A percentile compares a stretch with the other conserved stretches of the same genome.
Conservation (phyloP, 2,329 filamentous ascomycete genomes). For the Gaeumannomyces sp. region DNA sequence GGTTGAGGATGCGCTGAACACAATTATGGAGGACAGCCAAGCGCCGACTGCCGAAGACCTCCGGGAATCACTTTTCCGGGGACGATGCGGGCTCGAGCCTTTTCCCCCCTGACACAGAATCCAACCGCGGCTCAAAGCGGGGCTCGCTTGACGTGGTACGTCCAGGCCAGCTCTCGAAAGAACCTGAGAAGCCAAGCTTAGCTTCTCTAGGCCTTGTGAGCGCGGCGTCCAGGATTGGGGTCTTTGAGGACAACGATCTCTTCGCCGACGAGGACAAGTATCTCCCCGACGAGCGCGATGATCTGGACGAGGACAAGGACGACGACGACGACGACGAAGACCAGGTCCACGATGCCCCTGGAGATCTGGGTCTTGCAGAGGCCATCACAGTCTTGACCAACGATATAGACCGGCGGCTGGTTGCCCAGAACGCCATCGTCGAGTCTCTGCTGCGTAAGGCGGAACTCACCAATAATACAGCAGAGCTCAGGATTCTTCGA, state of each 20-base stretch:
- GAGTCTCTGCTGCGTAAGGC: constrained; percentile 90
- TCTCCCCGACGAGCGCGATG: constrained; percentile 78
- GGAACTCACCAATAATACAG: constrained; percentile 93
- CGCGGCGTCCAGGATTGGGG: constrained; percentile 77
- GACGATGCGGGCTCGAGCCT: constrained; percentile 44
- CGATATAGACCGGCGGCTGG: constrained; percentile 84
- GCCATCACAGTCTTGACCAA: constrained; percentile 82
- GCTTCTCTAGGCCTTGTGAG: constrained; percentile 88
- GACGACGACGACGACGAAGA: constrained; percentile 64
- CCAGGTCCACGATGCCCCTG: constrained; percentile 86
- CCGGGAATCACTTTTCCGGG: constrained; percentile 55
- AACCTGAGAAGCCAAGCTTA: constrained; percentile 71
- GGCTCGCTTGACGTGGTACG: constrained; percentile 30
- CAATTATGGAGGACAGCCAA: constrained; percentile 79
- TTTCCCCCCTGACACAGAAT: constrained; percentile 26
- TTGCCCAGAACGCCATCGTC: constrained; percentile 82
- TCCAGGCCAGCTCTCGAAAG: constrained; percentile 21
- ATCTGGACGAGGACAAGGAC: constrained; percentile 51
- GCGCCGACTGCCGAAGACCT: constrained; percentile 58
- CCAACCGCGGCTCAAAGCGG: constrained; percentile 10
- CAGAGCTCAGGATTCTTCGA: constrained; percentile 81
- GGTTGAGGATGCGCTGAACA: constrained; percentile 85
- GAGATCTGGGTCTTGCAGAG: constrained; percentile 87
- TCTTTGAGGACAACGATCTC: constrained; percentile 89
- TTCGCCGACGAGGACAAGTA: constrained; percentile 86